Percentiles rank a stretch among this genome's conserved stretches.
Conservation (phyloP, 1,139 yeast genomes). For the Yamadazyma dushanensis region DNA sequence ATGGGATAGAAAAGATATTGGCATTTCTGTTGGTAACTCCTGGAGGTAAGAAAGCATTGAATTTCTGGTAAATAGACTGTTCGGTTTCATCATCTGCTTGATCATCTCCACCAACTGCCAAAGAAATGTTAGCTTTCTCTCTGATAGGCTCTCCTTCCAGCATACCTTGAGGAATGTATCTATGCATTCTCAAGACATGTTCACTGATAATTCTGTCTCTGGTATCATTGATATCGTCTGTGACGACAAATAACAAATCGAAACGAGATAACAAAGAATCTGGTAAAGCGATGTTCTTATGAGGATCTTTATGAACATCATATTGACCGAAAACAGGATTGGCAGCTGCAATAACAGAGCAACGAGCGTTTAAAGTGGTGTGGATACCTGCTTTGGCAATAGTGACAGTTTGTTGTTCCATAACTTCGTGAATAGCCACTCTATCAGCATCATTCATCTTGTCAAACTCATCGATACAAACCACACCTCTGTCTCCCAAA, state of each 20-base stretch:
- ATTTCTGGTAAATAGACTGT: slow-evolving; percentile 74
- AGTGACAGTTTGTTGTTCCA: slow-evolving; percentile 99
- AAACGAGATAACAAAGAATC: slow-evolving; percentile 96
- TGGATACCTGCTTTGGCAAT: slow-evolving; percentile 99
- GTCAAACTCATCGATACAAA: slow-evolving; percentile 98
- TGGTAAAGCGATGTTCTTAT: slow-evolving; percentile 93
- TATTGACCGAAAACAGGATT: slow-evolving; percentile 97
- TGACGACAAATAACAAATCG: slow-evolving; percentile 91
- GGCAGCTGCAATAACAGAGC: slow-evolving; percentile 98
- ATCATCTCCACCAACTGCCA: slow-evolving; percentile 77
- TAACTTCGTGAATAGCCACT: slow-evolving; percentile 98
- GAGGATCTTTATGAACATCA: slow-evolving; percentile 95
- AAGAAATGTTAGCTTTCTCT: slow-evolving; percentile 65
- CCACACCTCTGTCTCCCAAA: slow-evolving; percentile 94
- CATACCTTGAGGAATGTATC: slow-evolving; percentile 85
- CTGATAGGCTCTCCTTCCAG: slow-evolving; percentile 94
- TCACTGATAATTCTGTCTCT: slow-evolving; percentile 88
- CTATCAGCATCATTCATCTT: slow-evolving; percentile 96
- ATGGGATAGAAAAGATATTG: slow-evolving; percentile 78
- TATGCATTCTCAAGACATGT: slow-evolving; percentile 92
- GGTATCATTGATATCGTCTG: slow-evolving; percentile 87
- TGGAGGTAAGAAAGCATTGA: slow-evolving; percentile 78
- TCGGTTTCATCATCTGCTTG: slow-evolving; percentile 52
- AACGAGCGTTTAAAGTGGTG: slow-evolving; percentile 93
- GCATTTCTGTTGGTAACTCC: slow-evolving; percentile 58